These are phyloP conservation scores for Ramalina intermedia DNA, from an alignment of 495 filamentous ascomycete genomes.

Conservation along the genomic window DNA sequence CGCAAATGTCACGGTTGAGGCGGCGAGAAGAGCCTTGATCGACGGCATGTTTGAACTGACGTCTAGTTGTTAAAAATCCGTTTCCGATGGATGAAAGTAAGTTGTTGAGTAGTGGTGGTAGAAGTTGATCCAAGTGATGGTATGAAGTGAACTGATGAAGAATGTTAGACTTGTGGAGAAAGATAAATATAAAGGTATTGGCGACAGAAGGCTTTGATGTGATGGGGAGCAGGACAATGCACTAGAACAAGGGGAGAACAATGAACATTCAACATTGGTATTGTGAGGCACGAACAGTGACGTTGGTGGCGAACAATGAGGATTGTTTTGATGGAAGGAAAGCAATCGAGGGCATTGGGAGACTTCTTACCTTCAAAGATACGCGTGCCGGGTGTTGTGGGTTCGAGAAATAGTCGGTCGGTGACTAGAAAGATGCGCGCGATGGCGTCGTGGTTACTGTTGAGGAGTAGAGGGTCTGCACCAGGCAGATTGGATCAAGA, in stretches of 20 bases:
- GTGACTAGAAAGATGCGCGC: neutral
- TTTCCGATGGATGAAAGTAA: conserved; percentile 7
- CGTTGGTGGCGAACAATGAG: neutral
- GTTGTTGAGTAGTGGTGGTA: neutral
- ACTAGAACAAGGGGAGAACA: neutral
- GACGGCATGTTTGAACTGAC: conserved; percentile 6
- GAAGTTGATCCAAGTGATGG: neutral
- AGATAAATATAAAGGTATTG: neutral
- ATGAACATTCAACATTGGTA: neutral
- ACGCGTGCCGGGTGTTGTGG: neutral
- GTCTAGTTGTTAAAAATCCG: neutral
- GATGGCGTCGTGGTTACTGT: neutral
- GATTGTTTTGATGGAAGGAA: neutral
- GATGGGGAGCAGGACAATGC: neutral
- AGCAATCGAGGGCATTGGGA: neutral
- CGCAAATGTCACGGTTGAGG: conserved; percentile 32
- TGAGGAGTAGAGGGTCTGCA: conserved; percentile 8
- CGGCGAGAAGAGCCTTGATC: conserved; percentile 19
- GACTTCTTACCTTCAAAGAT: neutral
- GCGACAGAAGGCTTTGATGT: neutral
- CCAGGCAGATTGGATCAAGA: conserved; percentile 4
- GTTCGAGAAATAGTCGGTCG: no score
- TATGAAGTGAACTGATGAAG: neutral
- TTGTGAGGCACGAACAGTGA: neutral
- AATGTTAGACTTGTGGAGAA: neutral